A percentile compares a stretch with the other conserved stretches of the same genome.
These are phyloP conservation scores for Mariannaea elegans DNA, from an alignment of 2,329 filamentous ascomycete genomes.

Conservation along the genomic window DNA sequence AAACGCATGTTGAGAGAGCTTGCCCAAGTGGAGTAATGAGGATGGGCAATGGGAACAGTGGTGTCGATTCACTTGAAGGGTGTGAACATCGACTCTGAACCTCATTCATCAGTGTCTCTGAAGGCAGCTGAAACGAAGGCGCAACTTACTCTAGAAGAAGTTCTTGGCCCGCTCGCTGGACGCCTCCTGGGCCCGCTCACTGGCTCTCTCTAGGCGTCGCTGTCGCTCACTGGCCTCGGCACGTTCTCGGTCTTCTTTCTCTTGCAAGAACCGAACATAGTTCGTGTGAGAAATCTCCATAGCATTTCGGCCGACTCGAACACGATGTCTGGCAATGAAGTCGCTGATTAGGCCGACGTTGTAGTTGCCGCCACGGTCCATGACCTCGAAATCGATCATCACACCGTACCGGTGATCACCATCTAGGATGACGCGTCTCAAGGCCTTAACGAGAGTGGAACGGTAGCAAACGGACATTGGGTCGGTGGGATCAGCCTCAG, in stretches of 20 bases:
- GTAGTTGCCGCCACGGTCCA: constrained; percentile 53
- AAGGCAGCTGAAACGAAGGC: not conserved
- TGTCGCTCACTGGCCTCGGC: not conserved
- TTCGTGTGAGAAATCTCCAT: constrained; percentile 36
- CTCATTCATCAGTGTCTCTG: not conserved
- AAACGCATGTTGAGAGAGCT: too few relatives aligned
- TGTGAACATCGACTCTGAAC: not conserved
- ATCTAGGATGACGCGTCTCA: constrained; percentile 61
- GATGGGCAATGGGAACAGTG: too few relatives aligned
- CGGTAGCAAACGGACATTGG: constrained; percentile 43
- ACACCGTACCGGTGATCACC: constrained; percentile 52
- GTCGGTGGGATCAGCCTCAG: constrained; percentile 36
- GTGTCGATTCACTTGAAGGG: not conserved
- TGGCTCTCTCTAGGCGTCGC: too few relatives aligned
- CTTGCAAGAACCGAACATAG: constrained; percentile 13
- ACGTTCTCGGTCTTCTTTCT: not conserved
- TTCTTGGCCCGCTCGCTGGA: not conserved
- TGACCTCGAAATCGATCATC: constrained; percentile 37
- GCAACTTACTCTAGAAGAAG: not conserved
- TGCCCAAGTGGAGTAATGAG: too few relatives aligned
- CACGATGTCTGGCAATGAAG: constrained; percentile 54
- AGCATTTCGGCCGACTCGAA: constrained; percentile 48
- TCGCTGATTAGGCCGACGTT: constrained; percentile 50
- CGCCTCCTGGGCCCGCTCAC: not conserved
- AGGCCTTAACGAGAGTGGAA: constrained; percentile 48